Conservation (phyloP, 306 rosid species). For the Purshia tridentata region DNA sequence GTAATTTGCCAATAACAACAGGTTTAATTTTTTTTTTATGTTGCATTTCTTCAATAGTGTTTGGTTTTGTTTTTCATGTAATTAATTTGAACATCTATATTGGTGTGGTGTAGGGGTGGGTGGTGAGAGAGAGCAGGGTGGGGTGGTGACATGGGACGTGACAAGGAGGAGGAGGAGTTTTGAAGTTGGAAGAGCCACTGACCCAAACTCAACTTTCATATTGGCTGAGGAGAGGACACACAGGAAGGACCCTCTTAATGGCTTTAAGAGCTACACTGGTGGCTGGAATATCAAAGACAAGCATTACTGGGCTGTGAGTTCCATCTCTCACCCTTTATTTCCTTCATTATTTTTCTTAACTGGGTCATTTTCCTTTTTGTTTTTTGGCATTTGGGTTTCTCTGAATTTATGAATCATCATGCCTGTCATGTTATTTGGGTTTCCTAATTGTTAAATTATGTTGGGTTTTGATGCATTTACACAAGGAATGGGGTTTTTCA, state of each 20-base stretch:
- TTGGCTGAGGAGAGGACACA: constrained; percentile 57
- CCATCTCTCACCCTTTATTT: neutral
- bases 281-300: constrained; percentile 74
- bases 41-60: neutral
- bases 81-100: neutral
- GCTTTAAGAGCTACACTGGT: constrained; percentile 48
- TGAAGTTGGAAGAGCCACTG: constrained; percentile 16
- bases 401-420: neutral
- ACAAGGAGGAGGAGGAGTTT: constrained; percentile 40
- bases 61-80: neutral
- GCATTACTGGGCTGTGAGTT: constrained; percentile 59
- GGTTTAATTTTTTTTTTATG: neutral
- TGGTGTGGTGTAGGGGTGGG: constrained; percentile 16
- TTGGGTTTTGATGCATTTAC: neutral
- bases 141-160: constrained; percentile 37
- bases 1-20: neutral
- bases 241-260: constrained; percentile 53
- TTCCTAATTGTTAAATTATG: neutral
- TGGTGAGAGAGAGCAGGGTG: constrained; percentile 19
- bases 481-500: neutral
- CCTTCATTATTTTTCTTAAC: neutral
- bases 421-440: neutral
- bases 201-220: constrained; percentile 38
- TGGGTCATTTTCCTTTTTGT: too few species aligned
- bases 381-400: neutral